Conservation (phyloP, 306 rosid genomes). For the Fragaria vesca region DNA sequence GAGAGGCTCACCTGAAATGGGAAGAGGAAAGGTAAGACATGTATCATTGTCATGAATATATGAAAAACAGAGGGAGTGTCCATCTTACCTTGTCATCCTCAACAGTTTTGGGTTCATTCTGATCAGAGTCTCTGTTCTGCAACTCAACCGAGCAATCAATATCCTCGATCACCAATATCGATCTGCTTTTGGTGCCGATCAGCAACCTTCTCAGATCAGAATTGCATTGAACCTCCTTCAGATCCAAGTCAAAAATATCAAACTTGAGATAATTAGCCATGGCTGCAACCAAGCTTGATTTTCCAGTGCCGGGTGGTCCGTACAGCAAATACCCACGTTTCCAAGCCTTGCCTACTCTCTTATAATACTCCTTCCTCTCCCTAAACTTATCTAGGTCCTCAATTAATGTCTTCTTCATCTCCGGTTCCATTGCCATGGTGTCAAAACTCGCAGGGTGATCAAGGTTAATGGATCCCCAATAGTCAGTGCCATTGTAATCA, state of each 20-base stretch:
- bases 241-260: conserved; percentile 53
- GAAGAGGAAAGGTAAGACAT: not conserved
- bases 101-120: not conserved
- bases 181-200: conserved; percentile 48
- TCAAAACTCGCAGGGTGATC: conserved; percentile 53
- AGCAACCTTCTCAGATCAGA: conserved; percentile 55
- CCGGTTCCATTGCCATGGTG: conserved; percentile 48
- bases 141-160: conserved; percentile 55
- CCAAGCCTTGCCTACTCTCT: conserved; percentile 62
- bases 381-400: conserved; percentile 43
- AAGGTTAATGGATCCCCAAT: conserved; percentile 48
- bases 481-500: conserved; percentile 46
- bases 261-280: conserved; percentile 55
- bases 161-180: conserved; percentile 58
- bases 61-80: not conserved
- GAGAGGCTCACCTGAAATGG: conserved; percentile 47
- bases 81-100: conserved; percentile 44
- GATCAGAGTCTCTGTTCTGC: conserved; percentile 34
- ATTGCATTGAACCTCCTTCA: conserved; percentile 56
- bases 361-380: conserved; percentile 49
- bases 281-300: conserved; percentile 60
- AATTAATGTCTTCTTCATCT: conserved; percentile 31
- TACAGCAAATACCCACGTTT: conserved; percentile 54
- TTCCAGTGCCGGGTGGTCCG: conserved; percentile 62
- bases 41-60: not conserved